phyloP scores from a whole-genome alignment of 805 yeast genomes.

The Zygoascus flipseniorum region DNA sequence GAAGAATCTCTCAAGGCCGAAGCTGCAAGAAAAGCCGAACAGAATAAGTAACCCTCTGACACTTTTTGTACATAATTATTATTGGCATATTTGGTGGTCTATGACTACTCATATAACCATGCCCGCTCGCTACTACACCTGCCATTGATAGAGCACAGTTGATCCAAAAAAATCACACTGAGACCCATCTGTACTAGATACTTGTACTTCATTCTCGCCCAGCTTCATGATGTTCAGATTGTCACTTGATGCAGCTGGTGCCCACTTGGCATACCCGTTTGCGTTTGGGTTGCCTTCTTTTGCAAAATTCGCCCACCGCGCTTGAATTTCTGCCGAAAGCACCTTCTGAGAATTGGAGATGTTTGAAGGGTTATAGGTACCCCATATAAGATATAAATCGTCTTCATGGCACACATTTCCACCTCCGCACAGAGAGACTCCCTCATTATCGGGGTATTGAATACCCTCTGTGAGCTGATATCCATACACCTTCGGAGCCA shows the following conservation, averaged over 20 bases:
- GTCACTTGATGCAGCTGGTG: slow-evolving; percentile 2
- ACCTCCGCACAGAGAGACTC: slow-evolving; percentile 13
- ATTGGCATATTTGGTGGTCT: background rate
- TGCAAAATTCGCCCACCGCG: slow-evolving; percentile 23
- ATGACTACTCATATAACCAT: background rate
- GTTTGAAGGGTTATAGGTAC: slow-evolving; percentile 16
- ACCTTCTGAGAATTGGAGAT: slow-evolving; percentile 13
- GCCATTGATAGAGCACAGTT: slow-evolving; percentile 9
- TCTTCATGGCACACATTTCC: slow-evolving; percentile 24
- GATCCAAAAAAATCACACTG: slow-evolving; percentile 7
- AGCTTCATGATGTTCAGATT: slow-evolving; percentile 2
- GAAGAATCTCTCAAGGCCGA: slow-evolving; percentile 5
- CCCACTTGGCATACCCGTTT: slow-evolving; percentile 13
- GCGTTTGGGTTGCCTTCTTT: slow-evolving; percentile 19
- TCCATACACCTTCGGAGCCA: slow-evolving; percentile 11
- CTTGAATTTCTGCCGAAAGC: slow-evolving; percentile 18
- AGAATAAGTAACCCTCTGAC: background rate
- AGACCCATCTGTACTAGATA: background rate
- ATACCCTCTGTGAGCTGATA: slow-evolving; percentile 23
- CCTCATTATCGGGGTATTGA: slow-evolving; percentile 14
- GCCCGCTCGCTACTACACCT: background rate
- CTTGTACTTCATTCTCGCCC: slow-evolving; percentile 1
- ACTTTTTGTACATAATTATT: slow-evolving; percentile 1
- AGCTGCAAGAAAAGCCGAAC: slow-evolving; percentile 1
- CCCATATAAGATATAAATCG: slow-evolving; percentile 24